Base-by-base conservation (phyloP, 2,329 filamentous ascomycete species). In the Pseudocercospora macadamiae region DNA sequence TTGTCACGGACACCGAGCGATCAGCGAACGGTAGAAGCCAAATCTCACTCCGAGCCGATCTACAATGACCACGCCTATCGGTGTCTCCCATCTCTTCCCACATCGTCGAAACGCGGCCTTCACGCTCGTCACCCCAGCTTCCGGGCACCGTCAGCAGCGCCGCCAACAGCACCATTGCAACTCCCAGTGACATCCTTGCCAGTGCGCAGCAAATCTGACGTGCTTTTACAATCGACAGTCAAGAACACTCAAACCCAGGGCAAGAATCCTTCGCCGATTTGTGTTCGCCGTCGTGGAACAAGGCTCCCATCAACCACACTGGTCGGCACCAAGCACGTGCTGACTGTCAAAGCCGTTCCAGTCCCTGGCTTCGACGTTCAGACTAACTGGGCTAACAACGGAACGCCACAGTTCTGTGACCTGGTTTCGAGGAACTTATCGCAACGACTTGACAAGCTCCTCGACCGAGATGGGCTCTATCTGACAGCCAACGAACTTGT, bases 391-490 rank as follows among this genome's bases (percentile, higher is more conserved):
- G 26, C 57, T 28, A 34, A 45, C 14, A 56, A 59, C n/a, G 63
- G 58, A 2, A 65, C 63, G 7, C 26, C 49, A 2, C 44, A 62
- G 12, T 65, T 63, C 34, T 65, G 60, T n/a, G 52, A 48, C 1
- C 48, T 51, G 2, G n/a, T 65, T 7, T 42, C 58, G 0, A 47
- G 21, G n/a, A 42, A 53, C 14, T 30, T 65, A 4, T 60, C 58
- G 1, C 23, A 30, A 3, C 36, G 55, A 10, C 45, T 65, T 10
- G 23, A 57, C 5, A 49, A 49, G 10, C 12, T 51, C 10, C 34
- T 63, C 16, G 48, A 26, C 4, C 4, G 39, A n/a, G 14, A 19
- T 14, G 54, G 53, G 21, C 23, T 19, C 3, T 54, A 45, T 21
- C 14, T 53, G 21, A 58, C n/a, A 7, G 19, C 45, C 12, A 48